A percentile compares a stretch with the other conserved stretches of the same genome.
These are phyloP conservation scores for Rhodomyrtus psidioides DNA, from an alignment of 441 rosid genomes.

Conservation along the genomic window DNA sequence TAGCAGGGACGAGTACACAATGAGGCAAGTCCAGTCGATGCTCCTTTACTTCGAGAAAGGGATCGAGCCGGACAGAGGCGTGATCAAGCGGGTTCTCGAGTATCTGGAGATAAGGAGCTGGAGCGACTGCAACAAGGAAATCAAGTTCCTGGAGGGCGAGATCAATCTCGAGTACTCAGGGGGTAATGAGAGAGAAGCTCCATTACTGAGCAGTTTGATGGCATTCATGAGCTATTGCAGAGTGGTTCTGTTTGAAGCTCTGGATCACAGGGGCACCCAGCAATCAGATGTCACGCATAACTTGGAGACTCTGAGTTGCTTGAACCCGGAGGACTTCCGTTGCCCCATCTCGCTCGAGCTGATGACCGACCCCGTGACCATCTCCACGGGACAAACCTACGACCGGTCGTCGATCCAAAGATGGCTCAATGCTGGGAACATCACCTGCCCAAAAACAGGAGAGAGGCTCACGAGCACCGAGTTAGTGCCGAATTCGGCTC, in stretches of 20 bases:
- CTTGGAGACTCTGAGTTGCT: conserved; percentile 30
- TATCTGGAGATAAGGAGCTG: conserved; percentile 49
- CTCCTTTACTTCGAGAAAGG: conserved; percentile 42
- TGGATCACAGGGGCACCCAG: conserved; percentile 15
- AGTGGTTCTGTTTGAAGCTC: conserved; percentile 41
- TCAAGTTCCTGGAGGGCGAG: conserved; percentile 47
- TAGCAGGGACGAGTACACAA: conserved; percentile 34
- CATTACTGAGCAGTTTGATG: conserved; percentile 43
- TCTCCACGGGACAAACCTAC: conserved; percentile 75
- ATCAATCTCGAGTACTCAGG: conserved; percentile 20
- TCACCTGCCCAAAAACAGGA: conserved; percentile 72
- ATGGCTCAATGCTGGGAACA: conserved; percentile 71
- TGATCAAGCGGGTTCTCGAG: conserved; percentile 34
- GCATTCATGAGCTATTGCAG: conserved; percentile 61
- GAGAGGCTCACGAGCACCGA: conserved; percentile 41
- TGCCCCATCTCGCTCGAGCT: conserved; percentile 84
- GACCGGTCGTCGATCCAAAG: conserved; percentile 69
- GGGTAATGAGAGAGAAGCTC: conserved; percentile 25
- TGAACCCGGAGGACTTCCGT: conserved; percentile 62
- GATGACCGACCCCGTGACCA: conserved; percentile 71
- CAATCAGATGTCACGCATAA: conserved; percentile 21
- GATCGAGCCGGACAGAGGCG: conserved; percentile 35
- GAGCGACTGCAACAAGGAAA: conserved; percentile 49
- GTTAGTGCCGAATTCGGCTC: conserved; percentile 45
- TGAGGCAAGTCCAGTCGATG: conserved; percentile 19